Evolutionary conservation across 257 asterid species (phyloP).

Genomic region (Ligustrum vulgare): DNA sequence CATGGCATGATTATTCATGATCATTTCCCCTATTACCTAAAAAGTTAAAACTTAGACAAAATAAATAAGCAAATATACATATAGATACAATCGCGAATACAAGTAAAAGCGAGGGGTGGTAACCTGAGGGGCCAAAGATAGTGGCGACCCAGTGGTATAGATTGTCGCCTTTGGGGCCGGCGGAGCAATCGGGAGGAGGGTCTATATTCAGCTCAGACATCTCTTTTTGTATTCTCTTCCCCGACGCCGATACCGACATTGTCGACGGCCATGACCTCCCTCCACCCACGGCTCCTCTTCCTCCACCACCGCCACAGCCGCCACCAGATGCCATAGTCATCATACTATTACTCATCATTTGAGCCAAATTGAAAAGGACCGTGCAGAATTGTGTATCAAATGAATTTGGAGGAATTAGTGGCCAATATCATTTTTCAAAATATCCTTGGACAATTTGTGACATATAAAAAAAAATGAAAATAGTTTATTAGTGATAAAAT

Average conservation of each 20-base stretch:
- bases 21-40: too few relatives aligned
- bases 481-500: too few relatives aligned
- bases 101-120: not conserved
- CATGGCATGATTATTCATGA: not conserved
- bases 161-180: conserved; percentile 97
- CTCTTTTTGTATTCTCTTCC: conserved; percentile 87
- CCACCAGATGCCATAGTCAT: conserved; percentile 32
- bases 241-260: conserved; percentile 78
- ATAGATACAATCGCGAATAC: not conserved
- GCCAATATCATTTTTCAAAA: too few relatives aligned
- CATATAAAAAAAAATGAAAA: too few relatives aligned
- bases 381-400: not conserved
- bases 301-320: conserved; percentile 25
- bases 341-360: conserved; percentile 36
- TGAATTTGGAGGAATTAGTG: too few relatives aligned
- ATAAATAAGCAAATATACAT: conserved; percentile 14
- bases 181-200: conserved; percentile 87
- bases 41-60: not conserved
- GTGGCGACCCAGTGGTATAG: conserved; percentile 98
- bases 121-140: conserved; percentile 78
- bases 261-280: conserved; percentile 86
- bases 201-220: conserved; percentile 73
- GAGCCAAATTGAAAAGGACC: not conserved
- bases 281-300: conserved; percentile 44
- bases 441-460: too few relatives aligned